Base-by-base conservation (phyloP, 352 stramenopile species). In the Globisporangium heterothallicum region DNA sequence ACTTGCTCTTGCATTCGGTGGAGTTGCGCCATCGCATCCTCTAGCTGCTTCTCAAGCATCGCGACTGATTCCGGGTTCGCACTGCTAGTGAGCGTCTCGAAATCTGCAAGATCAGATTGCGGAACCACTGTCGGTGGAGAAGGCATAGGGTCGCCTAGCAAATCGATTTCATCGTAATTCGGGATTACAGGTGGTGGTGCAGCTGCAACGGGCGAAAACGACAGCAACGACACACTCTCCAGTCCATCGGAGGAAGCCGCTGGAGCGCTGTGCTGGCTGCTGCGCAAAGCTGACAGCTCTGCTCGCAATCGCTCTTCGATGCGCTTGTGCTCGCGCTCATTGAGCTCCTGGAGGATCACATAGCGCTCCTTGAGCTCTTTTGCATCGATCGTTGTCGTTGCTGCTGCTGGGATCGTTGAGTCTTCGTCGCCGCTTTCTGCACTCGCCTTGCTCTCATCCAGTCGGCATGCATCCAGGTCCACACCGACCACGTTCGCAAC, bases 401-500 rank as follows among this genome's bases (percentile, higher is more conserved):
- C 49, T 9, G 26, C 29, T 48, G 26, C 14, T n/a, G 7, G 22
- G 29, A 29, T 19, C 10, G n/a, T 21, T 7, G 7, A 22, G 25
- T 64, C 45, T 8, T 8, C 54, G 7, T 56, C 38, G 29, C 45
- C 58, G 45, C 13, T 24, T 14, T 47, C 41, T 29, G 18, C 40
- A 8, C 44, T 59, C 9, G 41, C 38, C 16, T 51, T 61, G 24
- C n/a, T 36, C 9, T 70, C 49, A 34, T 54, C 26, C 40, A 58
- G 46, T 35, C 78, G 59, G 29, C 80, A 91, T 9, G 74, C 64
- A 12, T 61, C 59, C 16, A 92, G 53, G 48, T 94, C 83, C 7
- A 94, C 48, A 38, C 83, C 80, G 42, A 92, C 73, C 13, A 88
- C 73, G n/a, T 72, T 44, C 48, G 63, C 64, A 22, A 91, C 61